These are phyloP conservation scores for Aspergillus candidus DNA, from an alignment of 2,329 filamentous ascomycete genomes.

Conservation along the genomic window DNA sequence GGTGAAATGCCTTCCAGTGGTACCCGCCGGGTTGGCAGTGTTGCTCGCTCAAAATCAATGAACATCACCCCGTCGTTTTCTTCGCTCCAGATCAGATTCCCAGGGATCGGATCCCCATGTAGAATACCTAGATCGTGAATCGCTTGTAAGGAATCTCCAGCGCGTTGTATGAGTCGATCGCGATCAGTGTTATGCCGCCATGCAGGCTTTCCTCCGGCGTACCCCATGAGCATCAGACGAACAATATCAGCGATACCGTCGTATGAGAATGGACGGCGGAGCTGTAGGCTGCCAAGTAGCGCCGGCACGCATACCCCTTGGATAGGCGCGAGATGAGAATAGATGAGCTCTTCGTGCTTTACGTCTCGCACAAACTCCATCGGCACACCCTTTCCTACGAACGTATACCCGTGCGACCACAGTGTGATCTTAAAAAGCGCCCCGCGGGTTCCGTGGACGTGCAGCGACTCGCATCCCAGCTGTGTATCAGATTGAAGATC, in stretches of 20 bases:
- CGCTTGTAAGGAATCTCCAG: constrained; percentile 12
- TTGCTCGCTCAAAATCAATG: constrained; percentile 17
- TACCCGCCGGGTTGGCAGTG: constrained; percentile 4
- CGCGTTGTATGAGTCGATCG: constrained; percentile 7
- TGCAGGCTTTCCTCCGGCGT: constrained; percentile 12
- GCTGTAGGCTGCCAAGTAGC: constrained; percentile 19
- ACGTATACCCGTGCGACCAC: constrained; percentile 22
- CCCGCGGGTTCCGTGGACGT: constrained; percentile 20
- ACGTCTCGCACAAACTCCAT: constrained; percentile 13
- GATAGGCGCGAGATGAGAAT: constrained; percentile 15
- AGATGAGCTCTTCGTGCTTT: constrained; percentile 18
- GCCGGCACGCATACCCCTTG: constrained; percentile 19
- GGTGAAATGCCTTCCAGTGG: constrained; percentile 8
- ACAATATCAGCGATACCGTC: constrained; percentile 17
- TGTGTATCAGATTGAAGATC: neutral
- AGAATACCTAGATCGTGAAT: constrained; percentile 15
- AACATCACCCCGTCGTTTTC: constrained; percentile 12
- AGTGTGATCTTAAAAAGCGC: constrained; percentile 25
- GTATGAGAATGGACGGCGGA: constrained; percentile 15
- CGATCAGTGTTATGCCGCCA: constrained; percentile 6
- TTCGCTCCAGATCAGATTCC: constrained; percentile 14
- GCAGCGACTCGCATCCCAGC: constrained; percentile 16
- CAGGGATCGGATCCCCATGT: constrained; percentile 14
- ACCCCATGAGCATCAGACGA: constrained; percentile 18
- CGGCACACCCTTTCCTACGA: constrained; percentile 20